Percentiles rank a stretch among this genome's conserved stretches.
Conservation (phyloP, 176 grass and related monocot species). For the Thalia dealbata region DNA sequence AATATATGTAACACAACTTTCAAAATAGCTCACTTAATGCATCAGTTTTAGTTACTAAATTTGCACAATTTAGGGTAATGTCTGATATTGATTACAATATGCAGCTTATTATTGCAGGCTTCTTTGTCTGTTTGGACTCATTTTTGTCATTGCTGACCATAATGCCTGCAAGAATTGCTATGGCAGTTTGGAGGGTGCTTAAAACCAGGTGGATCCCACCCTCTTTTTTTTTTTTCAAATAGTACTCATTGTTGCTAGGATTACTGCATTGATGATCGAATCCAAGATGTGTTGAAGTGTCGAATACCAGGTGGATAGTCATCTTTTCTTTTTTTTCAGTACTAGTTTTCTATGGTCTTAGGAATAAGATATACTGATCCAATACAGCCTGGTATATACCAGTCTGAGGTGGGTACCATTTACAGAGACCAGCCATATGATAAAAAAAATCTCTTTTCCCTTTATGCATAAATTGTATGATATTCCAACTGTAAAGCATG, state of each 20-base stretch:
- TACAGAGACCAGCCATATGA: no score
- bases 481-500: no score
- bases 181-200: slow-evolving; percentile 15
- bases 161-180: slow-evolving; percentile 20
- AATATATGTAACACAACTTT: neutral
- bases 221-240: neutral
- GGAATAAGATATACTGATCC: no score
- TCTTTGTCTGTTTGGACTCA: slow-evolving; percentile 18
- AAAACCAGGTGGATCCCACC: slow-evolving; percentile 6
- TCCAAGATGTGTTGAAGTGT: no score
- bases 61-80: neutral
- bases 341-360: no score
- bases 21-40: neutral
- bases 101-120: slow-evolving; percentile 24
- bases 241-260: neutral
- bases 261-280: no score
- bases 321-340: no score
- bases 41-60: neutral
- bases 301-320: no score
- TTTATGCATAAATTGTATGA: no score
- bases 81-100: slow-evolving; percentile 15
- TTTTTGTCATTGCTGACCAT: slow-evolving; percentile 21
- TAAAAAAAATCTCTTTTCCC: no score
- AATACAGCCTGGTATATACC: no score
- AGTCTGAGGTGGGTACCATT: no score